Base-by-base conservation (phyloP, 805 yeast genomes). In the Tetrapisispora taiwanensis region DNA sequence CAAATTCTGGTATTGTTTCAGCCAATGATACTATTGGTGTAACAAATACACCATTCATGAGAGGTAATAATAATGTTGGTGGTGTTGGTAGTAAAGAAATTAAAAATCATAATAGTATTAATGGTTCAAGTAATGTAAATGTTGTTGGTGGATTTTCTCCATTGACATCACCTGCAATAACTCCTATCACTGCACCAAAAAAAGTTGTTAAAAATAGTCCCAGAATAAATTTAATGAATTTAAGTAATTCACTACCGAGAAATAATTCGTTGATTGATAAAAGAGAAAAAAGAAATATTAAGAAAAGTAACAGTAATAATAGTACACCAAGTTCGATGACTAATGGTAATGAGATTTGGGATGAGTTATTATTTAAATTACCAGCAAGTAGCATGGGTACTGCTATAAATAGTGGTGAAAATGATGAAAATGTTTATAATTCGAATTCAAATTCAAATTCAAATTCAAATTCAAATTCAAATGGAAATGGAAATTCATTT, bases 141-240 rank as follows among this genome's bases (percentile, higher is more conserved):
- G 10, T 10, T 8, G 19, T 19, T 7, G 17, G 28, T 15, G 30
- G 41, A 2, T 52, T 48, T 34, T 52, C 56, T 22, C 78, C 88
- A 0, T 66, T 81, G 52, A 77, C 87, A 3, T 79, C 85, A 0
- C 88, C 88, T 0, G 47, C 49, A 15, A 37, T 42, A 13, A 34
- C 33, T 3, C 39, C 50, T 6, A 19, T 36, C 6, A 30, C 52
- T 24, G 35, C 58, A 48, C 27, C 39, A 8, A 51, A 66, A 38
- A 51, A 65, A 51, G 62, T 56, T 49, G 45, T 61, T 50, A 52
- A 67, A 41, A 54, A 52, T 39, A 63, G 59, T 45, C 69, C 60
- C 43, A 65, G 48, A 44, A 52, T 48, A 43, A 43, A 43, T 34
- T 48, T 54, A 3, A 49, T 51, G 17, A 46, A 53, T 30, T 24